Base-by-base conservation (phyloP, 192 early-diverging fungal species). In the Linnemannia exigua region DNA sequence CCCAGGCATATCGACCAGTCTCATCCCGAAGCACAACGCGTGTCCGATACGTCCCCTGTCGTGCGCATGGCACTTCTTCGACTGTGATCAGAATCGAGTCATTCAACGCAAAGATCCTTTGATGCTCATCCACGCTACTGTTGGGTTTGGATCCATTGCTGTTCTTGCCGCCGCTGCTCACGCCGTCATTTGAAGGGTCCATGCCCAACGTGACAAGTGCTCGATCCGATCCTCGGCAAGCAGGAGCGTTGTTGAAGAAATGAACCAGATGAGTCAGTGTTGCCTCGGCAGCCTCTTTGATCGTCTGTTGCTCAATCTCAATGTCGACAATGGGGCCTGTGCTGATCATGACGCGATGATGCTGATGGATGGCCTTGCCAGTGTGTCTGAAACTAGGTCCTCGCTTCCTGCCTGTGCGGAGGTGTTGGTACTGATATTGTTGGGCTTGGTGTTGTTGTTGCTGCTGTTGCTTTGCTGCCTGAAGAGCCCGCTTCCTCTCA, bases 1-100 rank as follows among this genome's bases (percentile, higher is more conserved):
- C 96, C 96, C 96, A 97, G 5, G 90, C 88, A 87, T 96, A 97
- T 31, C 94, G 90, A 6, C 96, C 96, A 16, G 95, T 95, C 58
- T 93, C 88, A 76, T 97, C 93, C 61, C 96, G 90, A 37, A 97
- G 82, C 36, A 95, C 91, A 22, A 96, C 79, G 31, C 95, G 89
- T 15, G 90, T 87, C 46, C 81, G 35, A 91, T 88, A 87, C 67
- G 38, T 50, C 17, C 48, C 72, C 86, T 73, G 36, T 80, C 80
- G 33, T 79, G 89, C 22, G 91, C 91, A 41, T 2, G 80, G 51
- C 1, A 94, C 79, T 80, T 97, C 96, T 41, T 95, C 88, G 51
- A 95, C 80, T 1, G 95, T 93, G 52, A 97, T 87, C 67, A 97
- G 81, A 6, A 94, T 92, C 22, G 90, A 92, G 75, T 95, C 91